phyloP scores from a whole-genome alignment of 1,284 basidiomycete species.

The Ceratobasidium sp. region DNA sequence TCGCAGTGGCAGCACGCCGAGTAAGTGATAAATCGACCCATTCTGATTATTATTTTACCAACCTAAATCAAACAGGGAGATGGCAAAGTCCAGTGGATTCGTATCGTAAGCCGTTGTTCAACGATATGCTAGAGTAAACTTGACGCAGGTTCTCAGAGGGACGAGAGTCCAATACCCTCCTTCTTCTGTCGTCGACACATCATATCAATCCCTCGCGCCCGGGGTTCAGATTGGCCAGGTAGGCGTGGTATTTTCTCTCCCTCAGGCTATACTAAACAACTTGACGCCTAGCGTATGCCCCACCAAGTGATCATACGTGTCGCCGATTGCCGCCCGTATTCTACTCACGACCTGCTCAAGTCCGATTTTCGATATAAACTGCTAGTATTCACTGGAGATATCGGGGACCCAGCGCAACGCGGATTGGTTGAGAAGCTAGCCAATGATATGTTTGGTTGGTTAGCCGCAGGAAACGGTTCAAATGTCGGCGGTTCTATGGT shows the following conservation, averaged over 20 bases:
- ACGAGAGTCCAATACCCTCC: slow-evolving; percentile 73
- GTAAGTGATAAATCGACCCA: background rate
- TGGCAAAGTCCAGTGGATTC: slow-evolving; percentile 5
- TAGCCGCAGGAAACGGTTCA: slow-evolving; percentile 44
- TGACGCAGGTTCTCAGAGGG: slow-evolving; percentile 55
- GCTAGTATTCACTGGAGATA: slow-evolving; percentile 74
- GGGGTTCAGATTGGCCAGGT: slow-evolving; percentile 66
- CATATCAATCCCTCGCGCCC: slow-evolving; percentile 63
- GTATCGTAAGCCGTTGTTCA: slow-evolving; percentile 11
- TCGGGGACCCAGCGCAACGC: slow-evolving; percentile 58
- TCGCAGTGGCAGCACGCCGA: slow-evolving; percentile 13
- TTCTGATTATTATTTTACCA: background rate
- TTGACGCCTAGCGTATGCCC: slow-evolving; percentile 62
- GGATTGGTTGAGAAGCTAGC: slow-evolving; percentile 58
- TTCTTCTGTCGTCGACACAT: slow-evolving; percentile 65
- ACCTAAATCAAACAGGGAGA: background rate
- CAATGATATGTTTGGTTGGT: too few species aligned
- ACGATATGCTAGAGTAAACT: background rate
- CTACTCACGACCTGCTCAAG: slow-evolving; percentile 77
- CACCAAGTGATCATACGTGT: slow-evolving; percentile 73
- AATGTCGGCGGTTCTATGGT: background rate
- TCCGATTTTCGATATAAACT: slow-evolving; percentile 80
- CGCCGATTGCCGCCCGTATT: slow-evolving; percentile 71
- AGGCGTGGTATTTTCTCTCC: background rate
- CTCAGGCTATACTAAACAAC: background rate